Conservation (phyloP, 371 early-diverging fungal genomes). For the Aphelidium insulamus region DNA sequence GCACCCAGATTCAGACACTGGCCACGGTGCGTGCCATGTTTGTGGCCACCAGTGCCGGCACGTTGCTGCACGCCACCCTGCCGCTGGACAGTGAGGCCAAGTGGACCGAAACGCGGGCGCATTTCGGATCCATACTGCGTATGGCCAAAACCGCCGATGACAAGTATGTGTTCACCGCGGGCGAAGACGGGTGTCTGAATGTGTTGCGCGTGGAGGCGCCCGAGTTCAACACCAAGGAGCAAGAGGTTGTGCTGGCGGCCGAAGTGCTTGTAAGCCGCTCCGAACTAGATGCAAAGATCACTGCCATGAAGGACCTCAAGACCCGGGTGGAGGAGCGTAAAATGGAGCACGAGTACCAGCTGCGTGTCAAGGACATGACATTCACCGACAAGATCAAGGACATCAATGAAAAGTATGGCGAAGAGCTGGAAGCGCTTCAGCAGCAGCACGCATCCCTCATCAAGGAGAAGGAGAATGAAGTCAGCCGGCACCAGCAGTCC, state of each 20-base stretch:
- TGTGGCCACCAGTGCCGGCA: conserved; percentile 10
- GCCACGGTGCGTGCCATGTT: conserved; percentile 25
- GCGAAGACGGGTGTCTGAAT: background rate
- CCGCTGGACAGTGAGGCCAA: too few species aligned
- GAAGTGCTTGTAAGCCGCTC: conserved; percentile 27
- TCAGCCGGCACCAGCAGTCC: conserved; percentile 20
- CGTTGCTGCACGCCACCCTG: too few species aligned
- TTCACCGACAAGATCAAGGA: conserved; percentile 29
- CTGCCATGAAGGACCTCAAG: conserved; percentile 16
- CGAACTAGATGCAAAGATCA: conserved; percentile 23
- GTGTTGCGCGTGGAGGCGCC: too few species aligned
- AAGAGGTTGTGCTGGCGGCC: conserved; percentile 13
- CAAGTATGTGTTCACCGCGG: background rate
- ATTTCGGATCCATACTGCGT: too few species aligned
- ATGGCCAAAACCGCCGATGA: too few species aligned
- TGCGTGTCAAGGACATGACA: conserved; percentile 26
- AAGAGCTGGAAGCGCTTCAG: conserved; percentile 25
- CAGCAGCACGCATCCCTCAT: conserved; percentile 15
- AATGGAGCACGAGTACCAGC: conserved; percentile 31
- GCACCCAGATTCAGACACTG: conserved; percentile 20
- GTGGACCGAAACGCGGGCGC: too few species aligned
- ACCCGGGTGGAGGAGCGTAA: conserved; percentile 20
- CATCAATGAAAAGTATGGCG: conserved; percentile 18
- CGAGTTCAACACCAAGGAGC: conserved; percentile 8
- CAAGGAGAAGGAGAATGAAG: conserved; percentile 28